Evolutionary conservation across 1,139 yeast genomes (phyloP), one percentile per base, ranked within the genome.

Genomic region (Pichia sp.): DNA sequence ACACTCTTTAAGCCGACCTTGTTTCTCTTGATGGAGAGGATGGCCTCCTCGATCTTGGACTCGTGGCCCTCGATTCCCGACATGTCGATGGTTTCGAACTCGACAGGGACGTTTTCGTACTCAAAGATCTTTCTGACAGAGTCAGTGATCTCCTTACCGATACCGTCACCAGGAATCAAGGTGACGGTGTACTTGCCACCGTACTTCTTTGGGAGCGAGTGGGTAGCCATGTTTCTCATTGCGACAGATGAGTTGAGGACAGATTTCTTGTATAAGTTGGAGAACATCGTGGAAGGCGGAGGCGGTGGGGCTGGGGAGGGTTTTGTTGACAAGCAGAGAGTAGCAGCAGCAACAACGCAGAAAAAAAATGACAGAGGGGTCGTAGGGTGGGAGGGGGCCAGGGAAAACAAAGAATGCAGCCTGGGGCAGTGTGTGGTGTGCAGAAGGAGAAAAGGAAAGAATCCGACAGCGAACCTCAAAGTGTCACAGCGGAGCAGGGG

Each of bases 1-100:
- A 92, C 89, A 74, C 98, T 97, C 79, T 93, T 93, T 68, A 93
- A 81, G 69, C 98, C 99, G 68, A 93, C 90, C 78, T 90, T 92
- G 81, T 92, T 93, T 80, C 97, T 87, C 79, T 90, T 88, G 69
- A 93, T 79, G 38, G 97, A 90, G 67, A 85, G 83, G 62, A 93
- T 93, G 58, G 97, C 97, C 73, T 87, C 93, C 65, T 83, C 80
- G 67, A 89, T 92, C 60, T 74, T 73, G 54, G 78, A 74, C 53
- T 75, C 69, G 54, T 72, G 73, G 64, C 83, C 83, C 61, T 80
- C 86, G 65, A 86, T 75, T 68, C 97, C 97, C 53, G 95, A 82
- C 61, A 92, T 93, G 60, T 90, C 88, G 65, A 92, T 82, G 63
- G 88, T 85, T 75, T 93, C 98, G 87, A 95, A 93, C 68, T 90